phyloP scores from a whole-genome alignment of 2,329 filamentous ascomycete genomes.

The Cercospora sojina region DNA sequence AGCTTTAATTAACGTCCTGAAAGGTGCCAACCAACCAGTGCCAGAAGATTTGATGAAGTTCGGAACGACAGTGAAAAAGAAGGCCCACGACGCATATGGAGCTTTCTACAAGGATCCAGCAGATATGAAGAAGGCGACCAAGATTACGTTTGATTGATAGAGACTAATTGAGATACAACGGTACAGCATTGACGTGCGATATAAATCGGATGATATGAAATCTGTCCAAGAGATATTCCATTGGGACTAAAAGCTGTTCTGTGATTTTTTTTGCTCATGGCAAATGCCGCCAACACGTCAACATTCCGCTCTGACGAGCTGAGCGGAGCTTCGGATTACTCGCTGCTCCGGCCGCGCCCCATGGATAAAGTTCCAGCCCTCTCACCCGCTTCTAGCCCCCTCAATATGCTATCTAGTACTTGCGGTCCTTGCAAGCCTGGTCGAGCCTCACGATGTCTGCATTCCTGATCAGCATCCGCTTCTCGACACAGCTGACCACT shows the following conservation, averaged over 20 bases:
- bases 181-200: background rate
- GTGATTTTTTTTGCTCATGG: background rate
- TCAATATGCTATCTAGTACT: background rate
- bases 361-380: background rate
- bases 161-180: background rate
- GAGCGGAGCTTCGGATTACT: background rate
- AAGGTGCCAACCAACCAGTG: constrained; percentile 85
- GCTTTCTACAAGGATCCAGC: constrained; percentile 92
- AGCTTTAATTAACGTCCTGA: constrained; percentile 91
- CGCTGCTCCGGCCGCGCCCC: background rate
- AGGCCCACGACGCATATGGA: constrained; percentile 91
- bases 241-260: background rate
- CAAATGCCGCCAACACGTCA: background rate
- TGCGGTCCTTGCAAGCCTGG: background rate
- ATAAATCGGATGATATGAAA: background rate
- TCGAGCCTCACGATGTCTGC: background rate
- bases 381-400: background rate
- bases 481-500: too few relatives aligned
- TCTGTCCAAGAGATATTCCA: background rate
- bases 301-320: background rate
- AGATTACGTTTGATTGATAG: constrained; percentile 77
- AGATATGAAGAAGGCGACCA: constrained; percentile 78
- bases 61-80: constrained; percentile 98
- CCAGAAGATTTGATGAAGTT: constrained; percentile 92
- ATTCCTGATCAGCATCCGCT: background rate